Base-by-base conservation (phyloP, 164 flowering plant species). In the Euptelea pleiosperma region DNA sequence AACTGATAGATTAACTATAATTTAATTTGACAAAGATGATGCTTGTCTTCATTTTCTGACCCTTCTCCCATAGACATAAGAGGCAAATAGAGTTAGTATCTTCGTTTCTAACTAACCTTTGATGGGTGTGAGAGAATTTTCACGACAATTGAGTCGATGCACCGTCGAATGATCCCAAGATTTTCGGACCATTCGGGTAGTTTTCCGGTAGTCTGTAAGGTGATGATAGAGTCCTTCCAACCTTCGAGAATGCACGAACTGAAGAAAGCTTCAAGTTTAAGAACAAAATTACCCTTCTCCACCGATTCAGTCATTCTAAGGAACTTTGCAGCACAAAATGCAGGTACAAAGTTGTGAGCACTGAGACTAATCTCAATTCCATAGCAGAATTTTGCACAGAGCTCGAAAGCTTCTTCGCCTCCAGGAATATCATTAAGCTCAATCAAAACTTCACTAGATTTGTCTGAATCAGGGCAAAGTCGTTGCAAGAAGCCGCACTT, bases 331-430 rank as follows among this genome's bases (percentile, higher is more conserved):
- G 96, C 96, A 66, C 91, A 89, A 40, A 79, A 62, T 16, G 89
- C 85, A 16, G 82, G 60, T 3, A 87, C 88, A 44, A 87, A 69
- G 69, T 89, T 92, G 44, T 75, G 75, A 5, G 96, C 87, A 61
- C 94, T 79, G 55, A 92, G 73, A 57, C 69, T 77, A 61, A 89
- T 82, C 2, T 77, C 73, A 28, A 92, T 86, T 33, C 91, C 97
- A 60, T 92, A 92, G 71, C 97, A 89, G 60, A 79, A 92, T 68
- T 87, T 89, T 4, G 88, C 91, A 64, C 98, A 92, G 41, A 87
- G 73, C 71, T 92, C 98, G 41, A 92, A 92, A 49, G 88, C 93
- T 52, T 83, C 87, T 68, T 76, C 93, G 0, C 89, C 97, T 29
- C 96, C 98, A 1, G 98, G 98, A 28, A 92, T 68, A 22, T 86